Evolutionary conservation across 345 rosid genomes (phyloP).

Genomic region (Passiflora organensis): DNA sequence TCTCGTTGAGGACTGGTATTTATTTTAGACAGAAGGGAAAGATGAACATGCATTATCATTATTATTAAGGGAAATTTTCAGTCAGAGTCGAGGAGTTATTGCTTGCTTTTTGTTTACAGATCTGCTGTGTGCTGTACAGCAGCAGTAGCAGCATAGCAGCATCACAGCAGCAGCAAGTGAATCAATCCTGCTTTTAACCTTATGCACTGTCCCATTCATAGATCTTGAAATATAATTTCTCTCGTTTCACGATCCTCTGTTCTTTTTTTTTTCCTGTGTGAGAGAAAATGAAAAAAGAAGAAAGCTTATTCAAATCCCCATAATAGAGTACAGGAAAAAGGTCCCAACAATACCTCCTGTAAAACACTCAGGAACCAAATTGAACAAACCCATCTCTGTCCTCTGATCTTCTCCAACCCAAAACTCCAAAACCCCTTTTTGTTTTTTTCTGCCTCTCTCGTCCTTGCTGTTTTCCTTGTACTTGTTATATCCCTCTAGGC

Average conservation of each 20-base stretch:
- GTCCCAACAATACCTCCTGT: slow-evolving; percentile 28
- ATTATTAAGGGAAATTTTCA: neutral
- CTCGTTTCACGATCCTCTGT: slow-evolving; percentile 12
- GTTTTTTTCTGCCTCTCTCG: slow-evolving; percentile 7
- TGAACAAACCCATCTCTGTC: slow-evolving; percentile 23
- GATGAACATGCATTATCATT: slow-evolving; percentile 15
- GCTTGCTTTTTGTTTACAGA: neutral
- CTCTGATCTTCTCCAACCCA: slow-evolving; percentile 24
- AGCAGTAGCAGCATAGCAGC: neutral
- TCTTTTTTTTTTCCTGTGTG: slow-evolving; percentile 6
- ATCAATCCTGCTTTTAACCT: slow-evolving; percentile 2
- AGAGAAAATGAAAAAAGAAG: neutral
- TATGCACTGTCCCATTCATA: slow-evolving; percentile 16
- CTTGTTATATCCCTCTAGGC: neutral
- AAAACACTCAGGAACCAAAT: slow-evolving; percentile 19
- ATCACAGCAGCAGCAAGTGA: neutral
- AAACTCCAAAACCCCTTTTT: slow-evolving; percentile 20
- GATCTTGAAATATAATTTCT: slow-evolving; percentile 14
- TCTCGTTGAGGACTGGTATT: too few species aligned
- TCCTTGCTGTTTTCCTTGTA: slow-evolving; percentile 24
- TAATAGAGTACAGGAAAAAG: slow-evolving; percentile 8
- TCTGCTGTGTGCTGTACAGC: slow-evolving; percentile 4
- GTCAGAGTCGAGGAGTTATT: neutral
- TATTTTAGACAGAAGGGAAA: neutral
- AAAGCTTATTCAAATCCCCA: slow-evolving; percentile 11